A percentile compares a stretch with the other conserved stretches of the same genome.
phyloP scores from a whole-genome alignment of 2,329 filamentous ascomycete species.

The Didymella segeticola region DNA sequence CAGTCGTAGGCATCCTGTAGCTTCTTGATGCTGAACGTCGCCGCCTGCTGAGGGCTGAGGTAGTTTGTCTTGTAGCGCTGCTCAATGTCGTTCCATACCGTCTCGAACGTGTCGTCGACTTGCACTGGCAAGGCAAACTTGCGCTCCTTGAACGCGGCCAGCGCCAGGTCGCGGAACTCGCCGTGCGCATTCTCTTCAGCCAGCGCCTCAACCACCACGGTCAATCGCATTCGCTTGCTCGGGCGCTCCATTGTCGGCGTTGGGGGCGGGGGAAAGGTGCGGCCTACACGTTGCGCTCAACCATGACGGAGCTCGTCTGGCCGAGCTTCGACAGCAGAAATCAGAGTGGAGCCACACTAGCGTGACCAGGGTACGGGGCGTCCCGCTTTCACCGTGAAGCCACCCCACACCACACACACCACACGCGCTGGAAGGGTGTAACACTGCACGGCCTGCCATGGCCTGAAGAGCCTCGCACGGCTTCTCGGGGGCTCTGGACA shows the following conservation, averaged over 20 bases:
- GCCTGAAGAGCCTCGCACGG: too few relatives aligned
- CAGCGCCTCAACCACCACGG: constrained; percentile 38
- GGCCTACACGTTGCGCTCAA: background rate
- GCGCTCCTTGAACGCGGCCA: constrained; percentile 38
- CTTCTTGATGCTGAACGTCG: constrained; percentile 45
- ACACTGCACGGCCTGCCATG: too few relatives aligned
- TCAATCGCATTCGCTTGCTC: constrained; percentile 36
- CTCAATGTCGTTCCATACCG: constrained; percentile 41
- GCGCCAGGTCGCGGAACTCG: constrained; percentile 21
- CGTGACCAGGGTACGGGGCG: background rate
- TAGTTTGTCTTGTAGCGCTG: constrained; percentile 47
- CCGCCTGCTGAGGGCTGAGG: constrained; percentile 18
- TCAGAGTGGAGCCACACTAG: constrained; percentile 8
- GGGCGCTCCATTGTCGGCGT: constrained; percentile 16
- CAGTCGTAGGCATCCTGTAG: constrained; percentile 46
- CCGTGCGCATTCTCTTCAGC: constrained; percentile 32
- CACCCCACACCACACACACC: background rate
- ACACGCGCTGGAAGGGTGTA: background rate
- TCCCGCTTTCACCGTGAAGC: background rate
- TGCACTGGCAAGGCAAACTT: constrained; percentile 45
- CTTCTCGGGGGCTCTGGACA: too few relatives aligned
- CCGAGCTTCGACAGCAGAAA: constrained; percentile 1
- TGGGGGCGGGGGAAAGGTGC: background rate
- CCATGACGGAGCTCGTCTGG: background rate
- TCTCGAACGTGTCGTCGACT: constrained; percentile 36